Percentiles rank a stretch among this genome's conserved stretches.
Evolutionary conservation across 2,329 filamentous ascomycete species (phyloP).

Genomic region (Tolypocladium paradoxum): DNA sequence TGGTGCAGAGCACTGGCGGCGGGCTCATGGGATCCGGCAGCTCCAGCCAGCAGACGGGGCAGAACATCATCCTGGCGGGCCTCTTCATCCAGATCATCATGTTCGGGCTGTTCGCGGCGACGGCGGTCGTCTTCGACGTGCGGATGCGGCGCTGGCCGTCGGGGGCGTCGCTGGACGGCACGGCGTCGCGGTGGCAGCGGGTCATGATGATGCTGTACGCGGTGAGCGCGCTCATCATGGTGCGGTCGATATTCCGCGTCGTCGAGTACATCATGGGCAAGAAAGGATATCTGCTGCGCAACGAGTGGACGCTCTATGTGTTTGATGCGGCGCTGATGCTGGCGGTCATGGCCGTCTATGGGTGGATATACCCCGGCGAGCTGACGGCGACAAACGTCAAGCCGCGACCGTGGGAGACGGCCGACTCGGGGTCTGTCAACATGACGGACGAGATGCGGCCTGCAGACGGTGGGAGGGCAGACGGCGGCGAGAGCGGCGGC

Average conservation of each 20-base stretch:
- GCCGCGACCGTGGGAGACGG: conserved; percentile 3
- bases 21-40: conserved; percentile 19
- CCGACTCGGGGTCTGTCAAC: neutral
- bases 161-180: conserved; percentile 5
- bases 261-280: conserved; percentile 35
- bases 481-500: neutral
- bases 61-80: conserved; percentile 44
- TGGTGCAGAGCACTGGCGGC: conserved; percentile 35
- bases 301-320: conserved; percentile 32
- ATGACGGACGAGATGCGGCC: conserved; percentile 1
- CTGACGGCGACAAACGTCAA: neutral
- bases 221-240: conserved; percentile 27
- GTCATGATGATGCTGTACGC: conserved; percentile 25
- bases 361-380: conserved; percentile 10
- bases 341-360: conserved; percentile 10
- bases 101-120: conserved; percentile 43
- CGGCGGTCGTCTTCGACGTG: conserved; percentile 37
- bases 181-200: conserved; percentile 19
- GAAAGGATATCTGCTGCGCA: conserved; percentile 25
- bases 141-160: conserved; percentile 13
- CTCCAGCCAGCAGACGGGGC: conserved; percentile 20
- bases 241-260: conserved; percentile 33
- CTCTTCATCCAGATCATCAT: conserved; percentile 46
- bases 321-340: conserved; percentile 25
- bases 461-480: neutral